These are phyloP conservation scores for Lentinus tigrinus DNA, from an alignment of 768 basidiomycete species.

Conservation along the genomic window DNA sequence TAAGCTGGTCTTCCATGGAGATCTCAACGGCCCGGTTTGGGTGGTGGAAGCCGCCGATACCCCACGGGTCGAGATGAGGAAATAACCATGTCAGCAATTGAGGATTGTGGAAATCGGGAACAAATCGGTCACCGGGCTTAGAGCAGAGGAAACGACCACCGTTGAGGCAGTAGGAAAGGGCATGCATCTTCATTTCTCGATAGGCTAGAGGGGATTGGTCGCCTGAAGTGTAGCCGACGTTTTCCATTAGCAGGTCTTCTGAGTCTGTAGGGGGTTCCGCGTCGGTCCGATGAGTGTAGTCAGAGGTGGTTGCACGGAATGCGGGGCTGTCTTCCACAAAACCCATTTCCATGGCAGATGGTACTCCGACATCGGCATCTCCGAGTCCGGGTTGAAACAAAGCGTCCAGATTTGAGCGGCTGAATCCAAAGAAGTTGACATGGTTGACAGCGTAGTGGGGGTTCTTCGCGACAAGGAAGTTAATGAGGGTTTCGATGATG, in stretches of 20 bases:
- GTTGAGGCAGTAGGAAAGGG: not conserved
- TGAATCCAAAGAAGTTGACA: not conserved
- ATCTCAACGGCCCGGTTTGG: not conserved
- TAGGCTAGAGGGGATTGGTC: not conserved
- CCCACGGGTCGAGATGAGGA: constrained; percentile 18
- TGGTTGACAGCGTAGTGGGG: not conserved
- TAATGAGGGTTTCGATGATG: not conserved
- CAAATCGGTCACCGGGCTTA: not conserved
- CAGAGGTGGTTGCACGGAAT: not conserved
- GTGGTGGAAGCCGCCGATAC: constrained; percentile 11
- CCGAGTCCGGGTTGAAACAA: not conserved
- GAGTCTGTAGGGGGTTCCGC: not conserved
- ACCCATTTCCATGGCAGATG: not conserved
- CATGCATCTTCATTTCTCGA: not conserved
- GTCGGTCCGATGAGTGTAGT: not conserved
- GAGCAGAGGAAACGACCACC: not conserved
- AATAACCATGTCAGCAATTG: constrained; percentile 9
- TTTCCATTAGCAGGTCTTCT: not conserved
- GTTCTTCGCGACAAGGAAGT: not conserved
- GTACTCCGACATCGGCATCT: not conserved
- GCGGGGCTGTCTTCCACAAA: not conserved
- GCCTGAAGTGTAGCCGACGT: not conserved
- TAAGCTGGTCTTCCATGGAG: not conserved
- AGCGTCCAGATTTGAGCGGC: not conserved
- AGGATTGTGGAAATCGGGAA: constrained; percentile 9